Evolutionary conservation across 352 stramenopile genomes (phyloP), one percentile per base, ranked within the genome.

Genomic region (Phytopythium cucurbitacearum): DNA sequence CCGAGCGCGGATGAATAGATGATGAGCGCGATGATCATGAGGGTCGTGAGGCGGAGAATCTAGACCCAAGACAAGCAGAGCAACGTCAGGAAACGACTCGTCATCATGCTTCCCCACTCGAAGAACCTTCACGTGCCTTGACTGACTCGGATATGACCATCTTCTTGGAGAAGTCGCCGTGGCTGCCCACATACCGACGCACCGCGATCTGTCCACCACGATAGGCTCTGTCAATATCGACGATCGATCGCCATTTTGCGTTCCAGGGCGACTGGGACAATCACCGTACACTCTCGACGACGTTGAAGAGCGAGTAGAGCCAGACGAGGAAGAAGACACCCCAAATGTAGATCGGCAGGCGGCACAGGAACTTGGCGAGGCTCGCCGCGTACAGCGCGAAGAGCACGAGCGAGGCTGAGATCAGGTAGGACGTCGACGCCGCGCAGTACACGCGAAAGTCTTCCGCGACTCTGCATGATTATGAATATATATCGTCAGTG

Each of bases 61-160:
- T 88, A 64, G 21, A n/a, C 33, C 32, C 9, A 3, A 16, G 28
- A 12, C 44, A 12, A 53, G 0, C 36, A 42, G 5, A 37, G 7
- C 13, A n/a, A 44, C 28, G 5, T 38, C 4, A 40, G 37, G 8
- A 12, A 41, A 40, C 21, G 21, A 6, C 9, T 9, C 12, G 21
- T 10, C 16, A 7, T 41, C 40, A 15, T 15, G 52, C 41, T 33
- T 34, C 33, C 1, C 8, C 41, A 32, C 16, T 38, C 6, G 48
- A 38, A 9, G 21, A 34, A 41, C 33, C 28, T 16, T 10, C 9
- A 50, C 46, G 34, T 57, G 87, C 79, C 70, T 94, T 94, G 66
- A 95, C 73, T 7, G 85, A 95, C 64, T 95, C 85, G 50, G 83
- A 91, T 52, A 95, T 95, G 51, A 95, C 81, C 57, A 95, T 87